These are phyloP conservation scores for Penicillium rolfsii DNA, from an alignment of 2,329 filamentous ascomycete species.

Conservation along the genomic window DNA sequence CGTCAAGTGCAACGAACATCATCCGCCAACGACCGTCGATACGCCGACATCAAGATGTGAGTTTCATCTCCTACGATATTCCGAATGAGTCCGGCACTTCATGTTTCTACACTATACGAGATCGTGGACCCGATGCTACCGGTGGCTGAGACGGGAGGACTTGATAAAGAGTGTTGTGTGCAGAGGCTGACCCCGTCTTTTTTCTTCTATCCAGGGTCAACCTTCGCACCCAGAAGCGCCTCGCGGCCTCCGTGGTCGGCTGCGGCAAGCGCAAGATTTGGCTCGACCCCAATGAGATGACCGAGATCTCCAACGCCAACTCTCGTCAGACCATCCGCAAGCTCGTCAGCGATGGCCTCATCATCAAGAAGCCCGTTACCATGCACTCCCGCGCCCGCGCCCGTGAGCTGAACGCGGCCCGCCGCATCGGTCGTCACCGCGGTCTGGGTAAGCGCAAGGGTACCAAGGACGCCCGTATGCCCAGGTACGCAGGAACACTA, in stretches of 20 bases:
- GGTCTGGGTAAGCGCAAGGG: constrained; percentile 99
- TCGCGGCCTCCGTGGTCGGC: constrained; percentile 97
- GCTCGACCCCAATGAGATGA: constrained; percentile 99
- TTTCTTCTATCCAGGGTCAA: constrained; percentile 76
- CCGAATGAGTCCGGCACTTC: constrained; percentile 19
- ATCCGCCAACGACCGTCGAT: constrained; percentile 52
- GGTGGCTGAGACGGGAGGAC: constrained; percentile 16
- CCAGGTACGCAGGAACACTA: constrained; percentile 66
- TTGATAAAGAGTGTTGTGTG: constrained; percentile 28
- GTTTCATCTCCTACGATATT: constrained; percentile 37
- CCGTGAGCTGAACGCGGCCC: constrained; percentile 90
- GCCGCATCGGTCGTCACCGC: constrained; percentile 95
- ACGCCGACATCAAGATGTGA: constrained; percentile 53
- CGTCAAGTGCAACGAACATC: constrained; percentile 48
- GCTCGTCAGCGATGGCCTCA: constrained; percentile 99
- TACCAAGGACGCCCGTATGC: constrained; percentile 99
- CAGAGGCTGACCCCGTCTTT: constrained; percentile 40
- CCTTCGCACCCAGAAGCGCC: constrained; percentile 99
- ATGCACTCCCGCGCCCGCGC: constrained; percentile 99
- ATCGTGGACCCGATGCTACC: constrained; percentile 4
- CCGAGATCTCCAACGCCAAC: constrained; percentile 99
- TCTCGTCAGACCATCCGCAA: constrained; percentile 99
- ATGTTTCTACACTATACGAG: background rate
- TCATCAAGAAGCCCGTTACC: constrained; percentile 99
- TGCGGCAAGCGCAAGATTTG: constrained; percentile 99